Evolutionary conservation across 164 flowering plant species (phyloP), one percentile per base, ranked within the genome.

Genomic region (Umbilicus rupestris): DNA sequence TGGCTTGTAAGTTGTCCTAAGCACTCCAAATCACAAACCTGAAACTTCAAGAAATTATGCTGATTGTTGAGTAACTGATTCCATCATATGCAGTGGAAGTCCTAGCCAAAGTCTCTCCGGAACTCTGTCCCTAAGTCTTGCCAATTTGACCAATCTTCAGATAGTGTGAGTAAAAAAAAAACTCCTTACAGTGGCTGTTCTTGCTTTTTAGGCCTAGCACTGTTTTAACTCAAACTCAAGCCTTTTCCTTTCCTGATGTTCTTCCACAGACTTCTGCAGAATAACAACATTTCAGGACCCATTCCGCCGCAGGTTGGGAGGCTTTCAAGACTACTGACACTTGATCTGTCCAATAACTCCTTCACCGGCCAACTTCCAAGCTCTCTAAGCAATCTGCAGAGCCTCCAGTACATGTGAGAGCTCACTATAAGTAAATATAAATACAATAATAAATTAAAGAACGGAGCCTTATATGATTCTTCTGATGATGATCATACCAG

Each of bases 91-190:
- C 82, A 94, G 99, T 24, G 97, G 90, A 69, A 94, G 91, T 74
- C 97, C 99, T 20, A 91, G 96, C 71, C 97, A 89, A 66, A 81
- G 82, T 76, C 73, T 94, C 15, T 87, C 95, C 28, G 99, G 99
- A 68, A 81, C 79, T 63, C 69, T 94, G 45, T 87, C 97, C 62
- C 74, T 74, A 28, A 72, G 80, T 45, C 84, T 94, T 47, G 87
- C 83, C 41, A 89, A 88, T 65, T 90, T 94, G 33, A 91, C 93
- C 2, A 91, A 91, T 75, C 97, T 94, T 49, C 77, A 78, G 71
- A 92, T 86, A 91, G 84, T 91, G 99, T 94, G 73, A 84, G 91
- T 33, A 72, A 67, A 30, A 19, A 24, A 63, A 28, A 26, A 39
- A 12, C 16, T 39, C 35, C 22, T 63, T 20, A 17, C 14, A 15